Conservation (phyloP, 192 early-diverging fungal genomes). For the Lobosporangium transversale region DNA sequence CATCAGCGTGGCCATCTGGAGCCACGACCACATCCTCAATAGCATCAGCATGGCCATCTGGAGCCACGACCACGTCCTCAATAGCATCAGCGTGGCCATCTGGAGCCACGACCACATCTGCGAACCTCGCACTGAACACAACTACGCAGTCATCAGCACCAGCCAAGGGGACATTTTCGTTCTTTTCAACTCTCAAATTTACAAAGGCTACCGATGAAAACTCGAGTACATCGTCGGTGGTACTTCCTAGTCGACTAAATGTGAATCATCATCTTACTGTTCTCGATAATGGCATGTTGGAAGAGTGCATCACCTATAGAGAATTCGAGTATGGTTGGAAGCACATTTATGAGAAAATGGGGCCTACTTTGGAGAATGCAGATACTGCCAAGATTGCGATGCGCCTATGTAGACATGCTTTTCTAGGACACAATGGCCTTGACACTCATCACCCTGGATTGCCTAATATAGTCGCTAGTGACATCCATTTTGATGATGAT, state of each 20-base stretch:
- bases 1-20: no score
- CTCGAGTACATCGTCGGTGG: constrained; percentile 2
- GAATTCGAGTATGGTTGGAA: constrained; percentile 48
- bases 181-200: constrained; percentile 42
- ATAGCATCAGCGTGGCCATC: constrained; percentile 34
- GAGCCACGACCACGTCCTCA: constrained; percentile 24
- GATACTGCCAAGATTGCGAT: constrained; percentile 43
- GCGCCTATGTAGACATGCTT: constrained; percentile 41
- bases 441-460: constrained; percentile 5
- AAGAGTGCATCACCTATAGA: constrained; percentile 41
- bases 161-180: constrained; percentile 31
- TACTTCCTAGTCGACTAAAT: constrained; percentile 41
- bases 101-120: constrained; percentile 22
- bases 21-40: no score
- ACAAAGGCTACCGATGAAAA: constrained; percentile 6
- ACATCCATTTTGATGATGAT: constrained; percentile 13
- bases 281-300: constrained; percentile 44
- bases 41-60: no score
- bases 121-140: neutral
- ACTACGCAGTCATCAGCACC: neutral
- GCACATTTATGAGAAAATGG: constrained; percentile 45
- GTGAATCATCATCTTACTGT: constrained; percentile 34
- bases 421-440: constrained; percentile 29
- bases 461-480: constrained; percentile 10
- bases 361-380: constrained; percentile 28